Evolutionary conservation across 495 filamentous ascomycete genomes (phyloP).

Genomic region (Rhypophila decipiens): DNA sequence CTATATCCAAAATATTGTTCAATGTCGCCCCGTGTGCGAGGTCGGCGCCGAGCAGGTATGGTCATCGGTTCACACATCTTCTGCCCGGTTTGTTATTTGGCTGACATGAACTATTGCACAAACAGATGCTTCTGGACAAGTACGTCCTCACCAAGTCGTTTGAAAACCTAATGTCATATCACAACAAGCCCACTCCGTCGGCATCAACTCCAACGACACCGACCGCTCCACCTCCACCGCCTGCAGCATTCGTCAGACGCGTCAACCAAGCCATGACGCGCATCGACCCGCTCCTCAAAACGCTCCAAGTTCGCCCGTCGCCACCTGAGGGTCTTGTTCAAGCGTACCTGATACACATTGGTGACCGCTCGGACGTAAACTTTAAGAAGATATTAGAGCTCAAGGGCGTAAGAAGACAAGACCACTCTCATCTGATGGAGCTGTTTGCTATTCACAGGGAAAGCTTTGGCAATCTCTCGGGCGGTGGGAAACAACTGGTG

Average conservation of each 20-base stretch:
- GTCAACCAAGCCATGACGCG: constrained; percentile 79
- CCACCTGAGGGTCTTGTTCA: constrained; percentile 93
- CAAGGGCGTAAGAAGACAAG: constrained; percentile 76
- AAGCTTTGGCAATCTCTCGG: constrained; percentile 32
- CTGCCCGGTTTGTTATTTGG: not conserved
- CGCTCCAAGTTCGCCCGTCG: constrained; percentile 84
- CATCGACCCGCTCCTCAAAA: constrained; percentile 90
- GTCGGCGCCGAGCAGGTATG: constrained; percentile 88
- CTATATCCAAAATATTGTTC: constrained; percentile 78
- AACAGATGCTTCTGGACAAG: constrained; percentile 81
- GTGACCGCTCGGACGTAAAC: constrained; percentile 83
- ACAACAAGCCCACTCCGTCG: constrained; percentile 25
- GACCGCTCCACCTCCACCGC: constrained; percentile 37
- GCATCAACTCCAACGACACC: constrained; percentile 25
- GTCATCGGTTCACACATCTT: not conserved
- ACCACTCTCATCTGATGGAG: constrained; percentile 79
- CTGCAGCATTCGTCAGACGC: constrained; percentile 72
- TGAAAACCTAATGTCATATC: constrained; percentile 56
- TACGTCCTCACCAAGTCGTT: constrained; percentile 86
- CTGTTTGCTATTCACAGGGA: constrained; percentile 78
- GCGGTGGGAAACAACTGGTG: constrained; percentile 51
- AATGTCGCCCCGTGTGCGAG: constrained; percentile 83
- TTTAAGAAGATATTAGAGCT: constrained; percentile 95
- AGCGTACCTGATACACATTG: constrained; percentile 92
- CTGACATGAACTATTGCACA: not conserved